Percentiles rank a stretch among this genome's conserved stretches.
These are phyloP conservation scores for Quercus phellos DNA, from an alignment of 331 rosid species.

Conservation along the genomic window DNA sequence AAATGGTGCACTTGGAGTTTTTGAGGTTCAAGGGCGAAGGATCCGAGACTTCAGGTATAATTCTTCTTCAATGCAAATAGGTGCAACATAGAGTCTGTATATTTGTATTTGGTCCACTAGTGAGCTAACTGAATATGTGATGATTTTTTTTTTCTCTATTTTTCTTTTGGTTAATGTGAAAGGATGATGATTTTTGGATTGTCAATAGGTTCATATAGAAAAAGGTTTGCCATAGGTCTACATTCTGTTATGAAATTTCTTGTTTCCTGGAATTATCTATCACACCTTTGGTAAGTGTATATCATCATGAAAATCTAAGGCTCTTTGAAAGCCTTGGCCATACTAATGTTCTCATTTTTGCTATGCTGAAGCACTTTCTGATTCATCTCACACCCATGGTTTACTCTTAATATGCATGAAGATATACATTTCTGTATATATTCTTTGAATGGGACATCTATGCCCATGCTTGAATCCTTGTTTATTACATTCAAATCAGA, in stretches of 20 bases:
- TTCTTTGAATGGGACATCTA: neutral
- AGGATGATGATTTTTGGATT: neutral
- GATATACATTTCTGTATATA: neutral
- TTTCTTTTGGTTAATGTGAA: neutral
- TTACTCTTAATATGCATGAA: neutral
- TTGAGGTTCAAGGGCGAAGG: constrained; percentile 92
- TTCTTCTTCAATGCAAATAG: constrained; percentile 17
- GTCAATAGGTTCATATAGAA: neutral
- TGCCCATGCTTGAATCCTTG: neutral
- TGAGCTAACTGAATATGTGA: neutral
- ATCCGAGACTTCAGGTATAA: constrained; percentile 90
- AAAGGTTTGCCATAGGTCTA: neutral
- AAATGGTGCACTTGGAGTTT: constrained; percentile 97
- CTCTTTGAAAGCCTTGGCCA: neutral
- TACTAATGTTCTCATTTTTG: neutral
- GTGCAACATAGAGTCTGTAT: constrained; percentile 1
- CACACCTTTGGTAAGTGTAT: neutral
- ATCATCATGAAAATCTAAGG: neutral
- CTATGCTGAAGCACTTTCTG: neutral
- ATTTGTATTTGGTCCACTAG: neutral
- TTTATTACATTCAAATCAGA: neutral
- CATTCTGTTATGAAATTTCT: neutral
- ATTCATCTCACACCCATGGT: neutral
- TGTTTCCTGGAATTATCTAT: neutral
- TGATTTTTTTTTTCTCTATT: neutral